phyloP scores from a whole-genome alignment of 768 basidiomycete species.

The Mycena vitilis region DNA sequence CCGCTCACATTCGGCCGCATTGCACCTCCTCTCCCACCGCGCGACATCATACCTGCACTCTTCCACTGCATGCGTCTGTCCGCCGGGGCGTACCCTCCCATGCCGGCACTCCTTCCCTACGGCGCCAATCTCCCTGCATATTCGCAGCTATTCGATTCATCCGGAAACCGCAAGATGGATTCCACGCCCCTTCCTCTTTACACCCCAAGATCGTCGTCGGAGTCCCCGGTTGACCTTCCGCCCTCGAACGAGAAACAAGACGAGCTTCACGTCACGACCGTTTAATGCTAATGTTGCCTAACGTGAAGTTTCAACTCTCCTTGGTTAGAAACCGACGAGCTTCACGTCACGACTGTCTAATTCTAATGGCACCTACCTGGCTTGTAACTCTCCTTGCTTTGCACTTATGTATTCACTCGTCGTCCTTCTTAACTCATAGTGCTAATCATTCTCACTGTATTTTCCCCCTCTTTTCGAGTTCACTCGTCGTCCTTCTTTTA shows the following conservation, averaged over 20 bases:
- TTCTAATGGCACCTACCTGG: too few species aligned
- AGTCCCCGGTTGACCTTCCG: constrained; percentile 10
- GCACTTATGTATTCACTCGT: too few species aligned
- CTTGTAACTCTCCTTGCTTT: too few species aligned
- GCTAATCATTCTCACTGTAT: too few species aligned
- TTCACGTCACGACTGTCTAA: too few species aligned
- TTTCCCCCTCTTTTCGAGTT: background rate
- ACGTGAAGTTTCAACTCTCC: constrained; percentile 5
- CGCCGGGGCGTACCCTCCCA: constrained; percentile 32
- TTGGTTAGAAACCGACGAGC: background rate
- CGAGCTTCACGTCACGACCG: constrained; percentile 22
- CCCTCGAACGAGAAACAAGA: constrained; percentile 27
- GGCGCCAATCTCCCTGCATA: constrained; percentile 71
- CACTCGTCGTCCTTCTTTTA: background rate
- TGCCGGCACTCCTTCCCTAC: constrained; percentile 29
- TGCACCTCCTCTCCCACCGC: constrained; percentile 47
- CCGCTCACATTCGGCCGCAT: constrained; percentile 63
- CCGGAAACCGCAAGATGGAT: constrained; percentile 81
- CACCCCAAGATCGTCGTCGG: constrained; percentile 49
- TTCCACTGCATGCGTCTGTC: constrained; percentile 32
- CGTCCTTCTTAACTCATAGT: too few species aligned
- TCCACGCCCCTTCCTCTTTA: constrained; percentile 77
- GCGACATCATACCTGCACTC: constrained; percentile 32
- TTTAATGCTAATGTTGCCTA: constrained; percentile 26
- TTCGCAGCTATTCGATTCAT: constrained; percentile 79